These are phyloP conservation scores for Nemania abortiva DNA, from an alignment of 2,329 filamentous ascomycete genomes.

Conservation along the genomic window DNA sequence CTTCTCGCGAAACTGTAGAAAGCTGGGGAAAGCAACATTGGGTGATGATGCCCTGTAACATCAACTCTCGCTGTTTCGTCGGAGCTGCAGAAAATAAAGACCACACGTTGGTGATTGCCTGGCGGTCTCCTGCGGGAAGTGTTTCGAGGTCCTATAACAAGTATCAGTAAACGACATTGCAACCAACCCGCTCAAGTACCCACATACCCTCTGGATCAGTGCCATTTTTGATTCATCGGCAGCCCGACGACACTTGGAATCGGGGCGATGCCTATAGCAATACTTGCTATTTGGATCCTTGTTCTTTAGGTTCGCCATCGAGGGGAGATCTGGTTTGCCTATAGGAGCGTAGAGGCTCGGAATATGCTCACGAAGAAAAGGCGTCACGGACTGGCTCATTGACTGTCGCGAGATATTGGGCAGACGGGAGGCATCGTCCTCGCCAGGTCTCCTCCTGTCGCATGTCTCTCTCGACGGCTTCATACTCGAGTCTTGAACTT, in stretches of 20 bases:
- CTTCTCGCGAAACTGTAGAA: conserved; percentile 89
- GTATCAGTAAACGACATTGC: neutral
- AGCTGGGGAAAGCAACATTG: conserved; percentile 98
- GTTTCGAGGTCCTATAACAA: conserved; percentile 78
- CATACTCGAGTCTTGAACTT: conserved; percentile 40
- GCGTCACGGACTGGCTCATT: conserved; percentile 82
- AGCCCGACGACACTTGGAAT: conserved; percentile 91
- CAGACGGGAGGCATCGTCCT: conserved; percentile 63
- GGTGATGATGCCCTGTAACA: conserved; percentile 95
- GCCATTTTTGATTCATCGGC: conserved; percentile 98
- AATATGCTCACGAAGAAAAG: conserved; percentile 92
- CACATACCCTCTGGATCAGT: conserved; percentile 83
- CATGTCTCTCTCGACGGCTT: conserved; percentile 59
- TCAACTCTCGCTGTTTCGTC: conserved; percentile 91
- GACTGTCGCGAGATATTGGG: conserved; percentile 73
- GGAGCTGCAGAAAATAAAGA: conserved; percentile 96
- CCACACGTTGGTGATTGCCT: conserved; percentile 97
- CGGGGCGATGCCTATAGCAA: conserved; percentile 94
- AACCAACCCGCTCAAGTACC: neutral
- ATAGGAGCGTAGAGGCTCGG: conserved; percentile 88
- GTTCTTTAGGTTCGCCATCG: conserved; percentile 54
- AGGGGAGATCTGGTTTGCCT: conserved; percentile 66
- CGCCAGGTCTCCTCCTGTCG: conserved; percentile 63
- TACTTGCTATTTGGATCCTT: conserved; percentile 83
- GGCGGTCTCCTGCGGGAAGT: conserved; percentile 86